Conservation (phyloP, 306 rosid genomes). For the Pyrus communis region DNA sequence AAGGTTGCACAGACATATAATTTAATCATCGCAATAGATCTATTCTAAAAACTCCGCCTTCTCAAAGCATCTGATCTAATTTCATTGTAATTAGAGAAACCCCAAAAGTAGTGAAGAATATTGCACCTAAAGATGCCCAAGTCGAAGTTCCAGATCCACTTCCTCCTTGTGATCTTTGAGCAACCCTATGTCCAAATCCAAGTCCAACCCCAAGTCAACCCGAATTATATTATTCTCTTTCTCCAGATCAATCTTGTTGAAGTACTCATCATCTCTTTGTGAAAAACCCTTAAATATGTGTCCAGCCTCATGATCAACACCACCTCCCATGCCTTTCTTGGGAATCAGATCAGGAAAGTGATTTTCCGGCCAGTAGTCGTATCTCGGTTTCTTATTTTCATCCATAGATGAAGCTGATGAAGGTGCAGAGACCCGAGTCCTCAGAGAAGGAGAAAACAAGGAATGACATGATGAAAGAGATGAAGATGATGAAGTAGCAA, state of each 20-base stretch:
- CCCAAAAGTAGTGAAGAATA: background rate
- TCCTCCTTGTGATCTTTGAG: conserved; percentile 36
- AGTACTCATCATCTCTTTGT: conserved; percentile 15
- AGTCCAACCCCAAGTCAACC: conserved; percentile 34
- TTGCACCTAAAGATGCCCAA: conserved; percentile 26
- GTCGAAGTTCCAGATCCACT: conserved; percentile 87
- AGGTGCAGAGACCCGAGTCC: background rate
- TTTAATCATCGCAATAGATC: background rate
- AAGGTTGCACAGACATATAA: background rate
- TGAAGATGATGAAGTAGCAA: conserved; percentile 16
- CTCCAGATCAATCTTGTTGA: conserved; percentile 26
- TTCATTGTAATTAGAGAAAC: background rate
- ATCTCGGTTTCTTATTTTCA: conserved; percentile 26
- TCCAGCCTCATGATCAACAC: conserved; percentile 10
- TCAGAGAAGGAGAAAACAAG: conserved; percentile 22
- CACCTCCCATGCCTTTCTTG: background rate
- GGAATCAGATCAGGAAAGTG: background rate
- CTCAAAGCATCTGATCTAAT: background rate
- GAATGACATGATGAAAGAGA: conserved; percentile 6
- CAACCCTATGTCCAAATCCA: conserved; percentile 54
- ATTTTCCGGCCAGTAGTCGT: background rate
- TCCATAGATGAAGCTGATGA: conserved; percentile 16
- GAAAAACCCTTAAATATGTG: conserved; percentile 11
- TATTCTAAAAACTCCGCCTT: background rate
- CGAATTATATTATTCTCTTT: conserved; percentile 30